Evolutionary conservation across 2,329 filamentous ascomycete species (phyloP).

Genomic region (Xylariaceae sp.): DNA sequence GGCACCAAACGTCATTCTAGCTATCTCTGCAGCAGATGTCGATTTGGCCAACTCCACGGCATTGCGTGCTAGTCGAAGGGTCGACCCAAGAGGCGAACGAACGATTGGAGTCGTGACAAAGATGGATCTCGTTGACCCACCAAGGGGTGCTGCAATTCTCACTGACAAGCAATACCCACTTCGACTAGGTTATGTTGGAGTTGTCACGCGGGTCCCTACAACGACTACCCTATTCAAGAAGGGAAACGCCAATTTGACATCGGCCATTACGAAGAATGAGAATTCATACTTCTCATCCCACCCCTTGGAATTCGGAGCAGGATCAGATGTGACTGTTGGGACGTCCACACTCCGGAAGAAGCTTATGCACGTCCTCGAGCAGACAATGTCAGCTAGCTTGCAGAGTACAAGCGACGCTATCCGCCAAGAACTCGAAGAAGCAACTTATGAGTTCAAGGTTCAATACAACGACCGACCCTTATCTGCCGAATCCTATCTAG

Average conservation of each 20-base stretch:
- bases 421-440: constrained; percentile 90
- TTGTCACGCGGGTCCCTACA: constrained; percentile 77
- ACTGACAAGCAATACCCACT: constrained; percentile 90
- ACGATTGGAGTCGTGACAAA: constrained; percentile 99
- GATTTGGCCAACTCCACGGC: constrained; percentile 96
- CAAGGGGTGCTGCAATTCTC: constrained; percentile 72
- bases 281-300: constrained; percentile 81
- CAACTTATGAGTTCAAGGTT: constrained; percentile 97
- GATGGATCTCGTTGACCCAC: constrained; percentile 92
- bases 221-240: constrained; percentile 75
- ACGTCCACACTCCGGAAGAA: constrained; percentile 88
- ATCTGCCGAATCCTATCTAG: constrained; percentile 93
- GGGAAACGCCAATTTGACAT: constrained; percentile 73
- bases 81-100: constrained; percentile 89
- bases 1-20: constrained; percentile 90
- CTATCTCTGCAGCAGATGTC: constrained; percentile 95
- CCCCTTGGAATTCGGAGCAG: constrained; percentile 71
- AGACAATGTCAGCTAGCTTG: constrained; percentile 92
- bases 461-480: constrained; percentile 97
- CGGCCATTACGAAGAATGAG: constrained; percentile 83
- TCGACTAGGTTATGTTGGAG: constrained; percentile 92
- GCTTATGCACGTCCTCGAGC: constrained; percentile 92
- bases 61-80: constrained; percentile 79
- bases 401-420: constrained; percentile 89
- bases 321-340: constrained; percentile 71